These are phyloP conservation scores for Vachellia pachyceras DNA, from an alignment of 306 rosid species.

Conservation along the genomic window DNA sequence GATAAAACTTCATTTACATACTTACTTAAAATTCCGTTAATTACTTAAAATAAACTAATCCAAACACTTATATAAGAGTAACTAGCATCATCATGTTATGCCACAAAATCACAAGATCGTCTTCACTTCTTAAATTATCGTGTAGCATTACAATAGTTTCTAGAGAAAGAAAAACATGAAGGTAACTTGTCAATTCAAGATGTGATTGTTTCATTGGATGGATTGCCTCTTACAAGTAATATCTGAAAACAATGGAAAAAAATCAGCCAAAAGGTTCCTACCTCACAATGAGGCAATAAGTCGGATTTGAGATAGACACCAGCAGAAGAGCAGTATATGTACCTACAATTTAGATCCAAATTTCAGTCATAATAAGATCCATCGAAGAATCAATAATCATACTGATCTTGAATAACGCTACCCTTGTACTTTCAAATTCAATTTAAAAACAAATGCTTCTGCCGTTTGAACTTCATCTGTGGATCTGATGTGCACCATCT, in stretches of 20 bases:
- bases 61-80: not conserved
- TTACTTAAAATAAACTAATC: too few species aligned
- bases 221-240: not conserved
- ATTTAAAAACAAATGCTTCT: not conserved
- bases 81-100: not conserved
- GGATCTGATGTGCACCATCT: not conserved
- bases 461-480: not conserved
- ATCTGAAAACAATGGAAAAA: constrained; percentile 16
- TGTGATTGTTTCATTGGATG: not conserved
- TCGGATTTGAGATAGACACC: constrained; percentile 97
- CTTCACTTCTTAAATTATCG: not conserved
- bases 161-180: not conserved
- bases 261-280: constrained; percentile 29
- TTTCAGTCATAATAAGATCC: not conserved
- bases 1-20: too few species aligned
- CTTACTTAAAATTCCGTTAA: too few species aligned
- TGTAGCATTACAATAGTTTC: not conserved
- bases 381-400: not conserved
- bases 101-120: not conserved
- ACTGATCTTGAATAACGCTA: not conserved
- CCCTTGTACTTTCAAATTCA: not conserved
- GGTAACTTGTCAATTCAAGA: not conserved
- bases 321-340: constrained; percentile 97
- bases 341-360: constrained; percentile 59
- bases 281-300: constrained; percentile 86